Evolutionary conservation across 1,284 basidiomycete genomes (phyloP).

Genomic region (Ceratobasidium sp.): DNA sequence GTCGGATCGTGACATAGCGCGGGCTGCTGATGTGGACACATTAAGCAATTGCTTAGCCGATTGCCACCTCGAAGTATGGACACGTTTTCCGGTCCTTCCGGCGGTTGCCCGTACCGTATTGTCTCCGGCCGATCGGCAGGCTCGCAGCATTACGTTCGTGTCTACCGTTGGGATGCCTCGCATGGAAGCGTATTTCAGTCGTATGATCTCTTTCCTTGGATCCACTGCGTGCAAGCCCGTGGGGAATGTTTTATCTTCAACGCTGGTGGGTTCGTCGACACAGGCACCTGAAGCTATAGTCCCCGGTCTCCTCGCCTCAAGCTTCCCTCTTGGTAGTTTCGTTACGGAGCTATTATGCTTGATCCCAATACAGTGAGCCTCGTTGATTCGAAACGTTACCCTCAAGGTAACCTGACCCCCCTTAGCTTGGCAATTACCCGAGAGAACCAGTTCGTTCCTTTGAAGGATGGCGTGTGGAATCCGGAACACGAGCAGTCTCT

Average conservation of each 20-base stretch:
- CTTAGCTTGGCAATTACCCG: slow-evolving; percentile 65
- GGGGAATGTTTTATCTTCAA: slow-evolving; percentile 46
- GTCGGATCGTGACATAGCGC: slow-evolving; percentile 20
- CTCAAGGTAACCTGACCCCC: too few species aligned
- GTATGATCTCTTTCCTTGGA: slow-evolving; percentile 35
- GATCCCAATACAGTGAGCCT: slow-evolving; percentile 46
- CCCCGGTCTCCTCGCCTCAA: not conserved
- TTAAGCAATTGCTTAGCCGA: slow-evolving; percentile 68
- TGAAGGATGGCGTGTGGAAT: slow-evolving; percentile 72
- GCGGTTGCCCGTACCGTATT: slow-evolving; percentile 64
- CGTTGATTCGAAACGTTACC: slow-evolving; percentile 60
- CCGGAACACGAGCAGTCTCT: slow-evolving; percentile 65
- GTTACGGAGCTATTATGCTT: slow-evolving; percentile 47
- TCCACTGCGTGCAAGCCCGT: slow-evolving; percentile 30
- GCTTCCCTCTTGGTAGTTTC: slow-evolving; percentile 33
- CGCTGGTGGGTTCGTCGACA: slow-evolving; percentile 54
- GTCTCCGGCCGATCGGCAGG: slow-evolving; percentile 55
- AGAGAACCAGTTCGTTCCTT: slow-evolving; percentile 72
- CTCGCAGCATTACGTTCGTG: slow-evolving; percentile 61
- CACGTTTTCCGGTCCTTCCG: slow-evolving; percentile 70
- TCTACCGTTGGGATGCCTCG: slow-evolving; percentile 58
- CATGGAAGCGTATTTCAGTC: slow-evolving; percentile 48
- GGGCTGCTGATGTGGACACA: not conserved
- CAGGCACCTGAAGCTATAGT: not conserved
- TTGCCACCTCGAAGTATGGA: slow-evolving; percentile 73